These are phyloP conservation scores for Emergomyces pasteurianus DNA, from an alignment of 2,329 filamentous ascomycete genomes.

Conservation along the genomic window DNA sequence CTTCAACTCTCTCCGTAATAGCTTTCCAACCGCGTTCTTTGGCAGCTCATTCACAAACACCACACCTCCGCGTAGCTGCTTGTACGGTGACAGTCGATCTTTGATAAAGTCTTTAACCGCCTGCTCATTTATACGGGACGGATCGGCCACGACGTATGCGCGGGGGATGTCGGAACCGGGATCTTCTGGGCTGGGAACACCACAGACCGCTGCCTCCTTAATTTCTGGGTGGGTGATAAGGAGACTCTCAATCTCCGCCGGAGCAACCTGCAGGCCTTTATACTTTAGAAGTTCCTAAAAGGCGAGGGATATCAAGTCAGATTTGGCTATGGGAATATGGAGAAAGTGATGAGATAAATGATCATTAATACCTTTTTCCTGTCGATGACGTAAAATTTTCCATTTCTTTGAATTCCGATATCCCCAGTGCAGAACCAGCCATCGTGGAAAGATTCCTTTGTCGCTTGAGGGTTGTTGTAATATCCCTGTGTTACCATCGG, in stretches of 20 bases:
- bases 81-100: neutral
- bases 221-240: constrained; percentile 2
- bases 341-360: neutral
- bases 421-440: constrained; percentile 4
- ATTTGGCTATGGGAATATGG: neutral
- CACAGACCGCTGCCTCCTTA: constrained; percentile 3
- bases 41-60: constrained; percentile 2
- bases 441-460: neutral
- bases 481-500: neutral
- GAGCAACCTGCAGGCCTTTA: constrained; percentile 2
- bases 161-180: neutral
- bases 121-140: neutral
- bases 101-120: constrained; percentile 1
- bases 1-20: constrained; percentile 1
- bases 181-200: neutral
- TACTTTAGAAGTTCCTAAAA: constrained; percentile 2
- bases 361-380: constrained; percentile 1
- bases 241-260: constrained; percentile 1
- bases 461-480: constrained; percentile 2
- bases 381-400: constrained; percentile 1
- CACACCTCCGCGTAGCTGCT: constrained; percentile 1
- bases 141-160: neutral
- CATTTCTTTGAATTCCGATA: neutral
- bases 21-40: constrained; percentile 1
- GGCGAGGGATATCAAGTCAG: neutral